Evolutionary conservation across 202 grass and related monocot species (phyloP).

Genomic region (Saccharum hybrid): DNA sequence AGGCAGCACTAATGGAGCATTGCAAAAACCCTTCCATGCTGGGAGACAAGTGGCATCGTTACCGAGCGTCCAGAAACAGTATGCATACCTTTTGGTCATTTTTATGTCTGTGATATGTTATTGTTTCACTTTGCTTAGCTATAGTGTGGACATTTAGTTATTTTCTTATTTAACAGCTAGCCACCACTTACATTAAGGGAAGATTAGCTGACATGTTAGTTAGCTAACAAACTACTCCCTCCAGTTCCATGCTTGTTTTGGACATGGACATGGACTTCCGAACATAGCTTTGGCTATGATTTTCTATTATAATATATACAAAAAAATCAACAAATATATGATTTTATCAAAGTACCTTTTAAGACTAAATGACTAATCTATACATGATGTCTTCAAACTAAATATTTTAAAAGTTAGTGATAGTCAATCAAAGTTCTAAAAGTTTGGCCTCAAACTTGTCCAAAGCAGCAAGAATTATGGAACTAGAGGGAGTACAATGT

Average conservation of each 20-base stretch:
- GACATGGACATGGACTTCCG: not conserved
- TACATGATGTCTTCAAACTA: not conserved
- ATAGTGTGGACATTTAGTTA: not conserved
- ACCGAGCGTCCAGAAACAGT: conserved; percentile 62
- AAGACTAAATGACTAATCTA: not conserved
- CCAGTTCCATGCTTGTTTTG: not conserved
- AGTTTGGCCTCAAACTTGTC: not conserved
- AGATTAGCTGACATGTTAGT: conserved; percentile 22
- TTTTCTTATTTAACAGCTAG: conserved; percentile 19
- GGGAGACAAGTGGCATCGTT: conserved; percentile 49
- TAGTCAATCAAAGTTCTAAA: not conserved
- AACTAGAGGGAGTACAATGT: not conserved
- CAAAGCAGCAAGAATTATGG: not conserved
- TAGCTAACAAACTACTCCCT: conserved; percentile 4
- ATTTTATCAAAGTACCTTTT: not conserved
- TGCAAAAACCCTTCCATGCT: conserved; percentile 44
- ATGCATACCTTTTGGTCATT: conserved; percentile 49
- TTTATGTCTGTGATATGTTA: conserved; percentile 32
- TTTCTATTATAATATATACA: not conserved
- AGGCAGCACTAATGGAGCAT: conserved; percentile 50
- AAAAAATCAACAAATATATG: not conserved
- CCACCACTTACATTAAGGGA: not conserved
- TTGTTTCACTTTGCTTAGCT: conserved; percentile 37
- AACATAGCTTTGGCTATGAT: not conserved
- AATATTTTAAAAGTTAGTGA: not conserved